phyloP scores from a whole-genome alignment of 176 grass and related monocot genomes.

The Metroxylon sagu region DNA sequence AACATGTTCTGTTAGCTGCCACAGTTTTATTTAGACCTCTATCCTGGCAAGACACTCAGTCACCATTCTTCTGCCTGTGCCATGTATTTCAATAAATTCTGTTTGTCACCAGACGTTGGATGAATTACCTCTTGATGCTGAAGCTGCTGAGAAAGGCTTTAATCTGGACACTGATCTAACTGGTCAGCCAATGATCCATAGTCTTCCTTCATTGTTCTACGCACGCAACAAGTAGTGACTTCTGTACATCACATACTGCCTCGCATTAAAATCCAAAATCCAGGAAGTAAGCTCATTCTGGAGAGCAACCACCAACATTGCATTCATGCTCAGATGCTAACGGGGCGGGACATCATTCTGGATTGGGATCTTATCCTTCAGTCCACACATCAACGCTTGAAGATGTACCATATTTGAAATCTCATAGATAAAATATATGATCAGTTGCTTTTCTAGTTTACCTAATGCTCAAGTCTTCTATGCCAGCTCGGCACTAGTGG shows the following conservation, averaged over 20 bases:
- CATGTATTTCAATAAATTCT: not conserved
- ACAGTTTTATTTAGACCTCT: not conserved
- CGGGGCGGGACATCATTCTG: not conserved
- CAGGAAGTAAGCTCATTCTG: slow-evolving; percentile 25
- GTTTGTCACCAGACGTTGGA: slow-evolving; percentile 59
- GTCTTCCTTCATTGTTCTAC: slow-evolving; percentile 12
- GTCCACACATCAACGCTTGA: too few relatives aligned
- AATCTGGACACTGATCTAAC: slow-evolving; percentile 28
- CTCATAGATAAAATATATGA: too few relatives aligned
- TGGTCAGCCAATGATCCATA: slow-evolving; percentile 42
- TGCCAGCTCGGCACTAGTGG: too few relatives aligned
- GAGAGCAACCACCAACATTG: slow-evolving; percentile 6
- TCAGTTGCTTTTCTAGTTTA: too few relatives aligned
- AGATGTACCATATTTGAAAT: too few relatives aligned
- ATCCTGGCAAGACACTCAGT: too few relatives aligned
- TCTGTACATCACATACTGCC: slow-evolving; percentile 2
- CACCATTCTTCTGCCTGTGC: too few relatives aligned
- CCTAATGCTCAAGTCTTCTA: too few relatives aligned
- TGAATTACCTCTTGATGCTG: slow-evolving; percentile 61
- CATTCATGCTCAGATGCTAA: not conserved
- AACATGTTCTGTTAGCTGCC: too few relatives aligned
- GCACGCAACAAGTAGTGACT: not conserved
- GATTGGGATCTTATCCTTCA: not conserved
- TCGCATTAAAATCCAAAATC: slow-evolving; percentile 20
- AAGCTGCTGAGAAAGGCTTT: slow-evolving; percentile 57